Percentiles rank a stretch among this genome's conserved stretches.
Evolutionary conservation across 352 stramenopile species (phyloP).

Genomic region (Phytophthora meadii): DNA sequence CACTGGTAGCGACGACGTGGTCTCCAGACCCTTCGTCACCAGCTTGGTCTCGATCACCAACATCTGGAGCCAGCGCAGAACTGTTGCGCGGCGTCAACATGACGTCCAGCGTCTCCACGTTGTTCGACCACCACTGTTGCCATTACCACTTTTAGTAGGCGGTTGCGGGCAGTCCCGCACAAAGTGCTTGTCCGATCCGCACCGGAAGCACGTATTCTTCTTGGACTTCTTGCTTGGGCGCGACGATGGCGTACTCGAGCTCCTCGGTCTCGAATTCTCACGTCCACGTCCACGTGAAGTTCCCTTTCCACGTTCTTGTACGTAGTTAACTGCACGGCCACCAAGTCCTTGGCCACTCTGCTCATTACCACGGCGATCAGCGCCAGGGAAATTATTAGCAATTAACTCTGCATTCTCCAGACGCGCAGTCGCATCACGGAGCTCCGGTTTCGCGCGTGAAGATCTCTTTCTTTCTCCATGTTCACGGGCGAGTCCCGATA

Average conservation of each 20-base stretch:
- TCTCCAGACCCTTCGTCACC: neutral
- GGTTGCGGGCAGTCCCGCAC: neutral
- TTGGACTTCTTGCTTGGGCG: neutral
- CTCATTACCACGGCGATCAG: neutral
- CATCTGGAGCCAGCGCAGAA: neutral
- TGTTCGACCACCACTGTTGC: neutral
- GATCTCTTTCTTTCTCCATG: neutral
- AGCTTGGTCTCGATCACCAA: neutral
- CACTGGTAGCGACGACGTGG: too few relatives aligned
- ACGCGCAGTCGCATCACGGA: neutral
- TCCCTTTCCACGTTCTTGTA: neutral
- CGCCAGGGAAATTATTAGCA: neutral
- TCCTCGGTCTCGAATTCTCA: neutral
- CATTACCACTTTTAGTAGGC: neutral
- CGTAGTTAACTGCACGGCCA: neutral
- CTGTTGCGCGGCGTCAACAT: neutral
- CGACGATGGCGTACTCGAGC: neutral
- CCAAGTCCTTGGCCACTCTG: neutral
- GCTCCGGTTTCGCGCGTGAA: neutral
- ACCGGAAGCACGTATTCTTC: neutral
- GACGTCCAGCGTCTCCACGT: neutral
- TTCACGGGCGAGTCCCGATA: neutral
- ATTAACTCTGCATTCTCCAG: neutral
- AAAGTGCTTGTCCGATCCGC: neutral
- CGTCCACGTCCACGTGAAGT: neutral